Percentiles rank a stretch among this genome's conserved stretches.
Conservation (phyloP, 139 green algal species). For the Chlamydomonas applanata region DNA sequence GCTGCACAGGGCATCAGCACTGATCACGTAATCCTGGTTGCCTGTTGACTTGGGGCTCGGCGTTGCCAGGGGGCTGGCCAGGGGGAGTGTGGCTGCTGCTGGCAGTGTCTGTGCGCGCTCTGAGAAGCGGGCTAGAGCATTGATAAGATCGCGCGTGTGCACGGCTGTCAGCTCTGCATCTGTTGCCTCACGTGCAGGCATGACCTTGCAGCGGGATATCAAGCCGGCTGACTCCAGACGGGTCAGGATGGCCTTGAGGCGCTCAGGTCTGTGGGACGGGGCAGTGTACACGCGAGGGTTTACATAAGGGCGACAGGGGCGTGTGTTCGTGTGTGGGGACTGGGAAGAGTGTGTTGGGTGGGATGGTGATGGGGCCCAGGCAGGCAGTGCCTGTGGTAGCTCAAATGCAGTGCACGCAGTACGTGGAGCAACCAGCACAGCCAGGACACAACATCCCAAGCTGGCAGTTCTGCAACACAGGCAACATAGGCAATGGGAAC, state of each 20-base stretch:
- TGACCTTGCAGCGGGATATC: conserved; percentile 15
- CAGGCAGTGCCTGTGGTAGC: too few relatives aligned
- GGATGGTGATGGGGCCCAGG: too few relatives aligned
- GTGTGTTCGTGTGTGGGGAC: not conserved
- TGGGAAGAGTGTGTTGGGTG: too few relatives aligned
- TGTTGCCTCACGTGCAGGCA: conserved; percentile 47
- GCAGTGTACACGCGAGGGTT: too few relatives aligned
- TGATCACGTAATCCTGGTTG: not conserved
- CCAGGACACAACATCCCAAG: too few relatives aligned
- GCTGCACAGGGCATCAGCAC: conserved; percentile 19
- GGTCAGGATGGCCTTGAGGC: conserved; percentile 63
- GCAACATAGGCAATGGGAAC: too few relatives aligned
- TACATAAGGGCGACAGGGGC: not conserved
- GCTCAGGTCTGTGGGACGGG: conserved; percentile 61
- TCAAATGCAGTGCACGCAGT: too few relatives aligned
- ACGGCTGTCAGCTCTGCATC: conserved; percentile 54
- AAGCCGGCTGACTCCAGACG: conserved; percentile 51
- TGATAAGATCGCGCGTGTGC: conserved; percentile 55
- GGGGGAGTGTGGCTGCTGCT: not conserved
- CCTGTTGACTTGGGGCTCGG: too few relatives aligned
- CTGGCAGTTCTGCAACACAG: not conserved
- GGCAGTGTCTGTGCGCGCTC: not conserved
- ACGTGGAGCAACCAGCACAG: too few relatives aligned
- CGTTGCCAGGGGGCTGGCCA: not conserved
- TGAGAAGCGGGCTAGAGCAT: too few relatives aligned